Evolutionary conservation across 2,329 filamentous ascomycete species (phyloP).

Genomic region (Alternaria infectoria): DNA sequence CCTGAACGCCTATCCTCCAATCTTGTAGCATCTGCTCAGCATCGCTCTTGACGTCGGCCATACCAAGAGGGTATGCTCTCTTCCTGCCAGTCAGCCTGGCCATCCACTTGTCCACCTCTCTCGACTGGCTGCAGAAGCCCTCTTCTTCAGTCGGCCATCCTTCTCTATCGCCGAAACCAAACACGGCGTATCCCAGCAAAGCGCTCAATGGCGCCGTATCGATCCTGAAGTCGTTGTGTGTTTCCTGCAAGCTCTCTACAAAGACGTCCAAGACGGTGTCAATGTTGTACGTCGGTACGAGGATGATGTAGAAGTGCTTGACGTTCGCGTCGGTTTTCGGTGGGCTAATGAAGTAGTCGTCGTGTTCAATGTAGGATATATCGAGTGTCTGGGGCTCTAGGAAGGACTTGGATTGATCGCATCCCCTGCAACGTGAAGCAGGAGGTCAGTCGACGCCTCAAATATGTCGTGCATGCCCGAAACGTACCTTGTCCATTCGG

Average conservation of each 20-base stretch:
- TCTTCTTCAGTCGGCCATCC: conserved; percentile 91
- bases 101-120: conserved; percentile 93
- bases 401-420: conserved; percentile 47
- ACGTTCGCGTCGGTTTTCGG: conserved; percentile 65
- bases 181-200: conserved; percentile 87
- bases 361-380: conserved; percentile 85
- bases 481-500: conserved; percentile 43
- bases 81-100: conserved; percentile 89
- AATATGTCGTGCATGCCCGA: neutral
- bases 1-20: conserved; percentile 77
- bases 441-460: neutral
- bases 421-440: conserved; percentile 13
- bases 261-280: conserved; percentile 90
- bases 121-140: conserved; percentile 92
- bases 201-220: conserved; percentile 82
- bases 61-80: conserved; percentile 85
- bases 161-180: conserved; percentile 89
- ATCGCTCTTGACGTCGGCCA: conserved; percentile 84
- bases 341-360: conserved; percentile 85
- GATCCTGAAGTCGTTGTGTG: conserved; percentile 95
- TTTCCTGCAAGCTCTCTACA: conserved; percentile 85
- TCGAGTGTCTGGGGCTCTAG: conserved; percentile 73
- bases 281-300: conserved; percentile 93
- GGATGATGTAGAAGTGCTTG: conserved; percentile 79
- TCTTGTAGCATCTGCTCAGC: conserved; percentile 70